Evolutionary conservation across 1,284 basidiomycete species (phyloP), one percentile per base, ranked within the genome.

Genomic region (Rhizoctonia solani): DNA sequence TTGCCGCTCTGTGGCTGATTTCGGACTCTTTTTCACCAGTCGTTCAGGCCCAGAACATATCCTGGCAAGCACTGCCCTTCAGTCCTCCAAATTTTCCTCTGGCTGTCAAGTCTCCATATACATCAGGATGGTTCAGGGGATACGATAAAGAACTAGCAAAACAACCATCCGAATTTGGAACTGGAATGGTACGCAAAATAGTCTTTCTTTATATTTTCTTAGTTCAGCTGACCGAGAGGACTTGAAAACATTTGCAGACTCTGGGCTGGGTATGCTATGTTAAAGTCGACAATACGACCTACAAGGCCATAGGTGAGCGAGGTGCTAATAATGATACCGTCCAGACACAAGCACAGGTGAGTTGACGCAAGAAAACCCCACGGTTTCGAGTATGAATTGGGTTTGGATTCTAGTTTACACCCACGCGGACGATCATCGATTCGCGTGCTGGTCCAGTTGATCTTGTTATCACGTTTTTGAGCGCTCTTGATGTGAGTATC

Each of bases 191-290:
- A 56, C 30, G 54, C 13, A 11, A 21, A n/a, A n/a, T n/a, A n/a
- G n/a, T n/a, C n/a, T 37, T 56, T 41, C 13, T 41, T 42, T 19
- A 8, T 5, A 8, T 8, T 8, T 8, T 39, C 37, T 39, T 23
- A 23, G 21, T 23, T 2, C 42, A 41, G 29, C 54, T 27, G 39
- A 2, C 16, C 8, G 4, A 41, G 54, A 14, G 37, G 37, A 16
- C 16, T 39, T 39, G n/a, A n/a, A n/a, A n/a, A n/a, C n/a, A n/a
- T 39, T 16, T 41, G 6, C 27, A 87, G 86, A 83, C 79, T 52
- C 73, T 87, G 25, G 87, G 87, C 14, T 89, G 87, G 87, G 83
- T 84, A n/a, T 87, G 87, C 1, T 83, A 84, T 67, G 78, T 85
- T 66, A 83, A 82, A 65, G 85, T 89, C 1, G 87, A 89, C 69